Evolutionary conservation across 768 basidiomycete genomes (phyloP).

Genomic region (Termitomyces sp.): DNA sequence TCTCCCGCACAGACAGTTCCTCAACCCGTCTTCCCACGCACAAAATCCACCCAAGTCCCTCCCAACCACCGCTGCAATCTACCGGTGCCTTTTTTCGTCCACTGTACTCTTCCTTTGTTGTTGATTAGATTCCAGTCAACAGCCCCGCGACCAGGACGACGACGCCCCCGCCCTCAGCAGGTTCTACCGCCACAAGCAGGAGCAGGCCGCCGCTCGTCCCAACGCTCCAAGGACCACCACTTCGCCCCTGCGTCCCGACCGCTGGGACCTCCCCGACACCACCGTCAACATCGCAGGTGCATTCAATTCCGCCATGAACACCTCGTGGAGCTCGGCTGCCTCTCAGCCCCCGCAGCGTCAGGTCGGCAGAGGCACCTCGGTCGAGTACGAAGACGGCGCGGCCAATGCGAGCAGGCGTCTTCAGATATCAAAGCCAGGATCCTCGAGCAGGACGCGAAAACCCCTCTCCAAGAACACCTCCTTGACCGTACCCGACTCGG

Average conservation of each 20-base stretch:
- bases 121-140: conserved; percentile 11
- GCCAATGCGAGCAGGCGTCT: conserved; percentile 43
- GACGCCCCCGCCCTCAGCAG: conserved; percentile 36
- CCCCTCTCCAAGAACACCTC: conserved; percentile 53
- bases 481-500: conserved; percentile 60
- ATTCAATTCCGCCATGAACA: conserved; percentile 59
- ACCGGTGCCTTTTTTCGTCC: conserved; percentile 45
- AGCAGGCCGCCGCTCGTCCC: conserved; percentile 26
- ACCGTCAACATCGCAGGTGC: conserved; percentile 84
- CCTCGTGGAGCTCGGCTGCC: conserved; percentile 63
- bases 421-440: conserved; percentile 44
- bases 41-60: conserved; percentile 31
- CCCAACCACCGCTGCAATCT: conserved; percentile 60
- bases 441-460: conserved; percentile 27
- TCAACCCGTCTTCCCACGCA: conserved; percentile 43
- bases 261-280: conserved; percentile 75
- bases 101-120: conserved; percentile 13
- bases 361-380: conserved; percentile 59
- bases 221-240: conserved; percentile 38
- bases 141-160: conserved; percentile 27
- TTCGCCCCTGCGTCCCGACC: conserved; percentile 53
- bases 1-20: conserved; percentile 75
- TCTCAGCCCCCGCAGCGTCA: conserved; percentile 41
- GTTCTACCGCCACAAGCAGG: conserved; percentile 39
- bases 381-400: conserved; percentile 68